These are phyloP conservation scores for Aspergillus biplanus DNA, from an alignment of 495 filamentous ascomycete genomes.

Conservation along the genomic window DNA sequence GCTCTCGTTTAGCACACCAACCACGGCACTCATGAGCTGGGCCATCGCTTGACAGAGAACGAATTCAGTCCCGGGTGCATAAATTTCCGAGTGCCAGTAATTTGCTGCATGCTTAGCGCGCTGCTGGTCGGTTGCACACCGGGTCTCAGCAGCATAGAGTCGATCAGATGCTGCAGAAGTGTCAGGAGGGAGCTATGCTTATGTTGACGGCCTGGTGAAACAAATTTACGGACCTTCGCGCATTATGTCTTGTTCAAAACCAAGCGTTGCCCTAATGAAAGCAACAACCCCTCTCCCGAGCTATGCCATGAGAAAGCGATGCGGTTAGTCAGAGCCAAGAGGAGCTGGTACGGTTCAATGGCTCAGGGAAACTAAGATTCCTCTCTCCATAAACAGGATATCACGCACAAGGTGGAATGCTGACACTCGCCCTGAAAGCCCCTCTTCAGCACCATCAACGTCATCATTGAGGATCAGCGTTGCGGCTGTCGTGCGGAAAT, in stretches of 20 bases:
- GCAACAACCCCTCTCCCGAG: conserved; percentile 79
- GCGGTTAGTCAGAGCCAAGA: conserved; percentile 18
- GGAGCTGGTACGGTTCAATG: not conserved
- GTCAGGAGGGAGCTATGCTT: conserved; percentile 20
- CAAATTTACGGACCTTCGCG: conserved; percentile 59
- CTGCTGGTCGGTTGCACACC: conserved; percentile 77
- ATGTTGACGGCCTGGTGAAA: not conserved
- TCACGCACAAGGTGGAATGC: conserved; percentile 78
- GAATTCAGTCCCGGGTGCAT: conserved; percentile 83
- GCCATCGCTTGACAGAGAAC: conserved; percentile 77
- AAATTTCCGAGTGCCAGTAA: conserved; percentile 63
- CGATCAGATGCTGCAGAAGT: conserved; percentile 62
- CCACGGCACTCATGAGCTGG: conserved; percentile 86
- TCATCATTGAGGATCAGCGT: conserved; percentile 90
- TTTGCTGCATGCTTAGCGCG: conserved; percentile 62
- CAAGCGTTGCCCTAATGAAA: conserved; percentile 85
- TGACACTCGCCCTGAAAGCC: conserved; percentile 72
- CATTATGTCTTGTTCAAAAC: conserved; percentile 96
- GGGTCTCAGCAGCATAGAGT: conserved; percentile 77
- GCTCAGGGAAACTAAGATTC: conserved; percentile 13
- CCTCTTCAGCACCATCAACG: conserved; percentile 80
- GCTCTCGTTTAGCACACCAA: conserved; percentile 89
- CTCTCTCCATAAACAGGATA: no score
- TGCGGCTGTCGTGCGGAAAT: conserved; percentile 39
- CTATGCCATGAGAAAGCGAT: conserved; percentile 37